Evolutionary conservation across 768 basidiomycete species (phyloP).

Genomic region (Symmetrospora coprosmae): DNA sequence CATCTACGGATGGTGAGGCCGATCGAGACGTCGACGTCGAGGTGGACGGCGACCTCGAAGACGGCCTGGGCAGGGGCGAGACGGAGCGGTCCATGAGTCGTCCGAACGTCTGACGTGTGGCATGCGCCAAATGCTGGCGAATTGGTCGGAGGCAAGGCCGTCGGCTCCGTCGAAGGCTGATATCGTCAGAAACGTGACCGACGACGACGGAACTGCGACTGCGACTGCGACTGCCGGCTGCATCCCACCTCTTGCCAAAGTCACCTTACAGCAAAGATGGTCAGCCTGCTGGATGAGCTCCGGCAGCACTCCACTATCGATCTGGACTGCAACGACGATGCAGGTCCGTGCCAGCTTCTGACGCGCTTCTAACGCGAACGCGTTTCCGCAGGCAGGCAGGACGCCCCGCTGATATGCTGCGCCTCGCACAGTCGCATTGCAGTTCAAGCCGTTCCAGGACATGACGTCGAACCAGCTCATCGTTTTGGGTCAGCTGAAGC

Average conservation of each 20-base stretch:
- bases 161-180: too few relatives aligned
- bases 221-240: too few relatives aligned
- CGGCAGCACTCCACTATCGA: constrained; percentile 28
- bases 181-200: too few relatives aligned
- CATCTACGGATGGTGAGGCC: neutral
- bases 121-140: too few relatives aligned
- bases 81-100: too few relatives aligned
- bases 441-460: constrained; percentile 23
- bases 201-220: too few relatives aligned
- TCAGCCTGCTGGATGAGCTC: constrained; percentile 26
- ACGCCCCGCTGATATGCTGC: neutral
- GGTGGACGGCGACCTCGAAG: too few relatives aligned
- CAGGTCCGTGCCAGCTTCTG: neutral
- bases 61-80: too few relatives aligned
- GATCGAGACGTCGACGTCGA: neutral
- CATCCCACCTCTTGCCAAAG: too few relatives aligned
- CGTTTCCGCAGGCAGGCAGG: neutral
- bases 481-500: constrained; percentile 24
- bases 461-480: constrained; percentile 31
- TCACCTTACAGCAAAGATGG: too few relatives aligned
- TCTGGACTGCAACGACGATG: constrained; percentile 30
- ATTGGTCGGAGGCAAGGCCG: too few relatives aligned
- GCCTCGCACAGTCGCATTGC: neutral
- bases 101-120: too few relatives aligned
- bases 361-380: neutral